Conservation (phyloP, 1,284 basidiomycete genomes). For the Naganishia sp. region DNA sequence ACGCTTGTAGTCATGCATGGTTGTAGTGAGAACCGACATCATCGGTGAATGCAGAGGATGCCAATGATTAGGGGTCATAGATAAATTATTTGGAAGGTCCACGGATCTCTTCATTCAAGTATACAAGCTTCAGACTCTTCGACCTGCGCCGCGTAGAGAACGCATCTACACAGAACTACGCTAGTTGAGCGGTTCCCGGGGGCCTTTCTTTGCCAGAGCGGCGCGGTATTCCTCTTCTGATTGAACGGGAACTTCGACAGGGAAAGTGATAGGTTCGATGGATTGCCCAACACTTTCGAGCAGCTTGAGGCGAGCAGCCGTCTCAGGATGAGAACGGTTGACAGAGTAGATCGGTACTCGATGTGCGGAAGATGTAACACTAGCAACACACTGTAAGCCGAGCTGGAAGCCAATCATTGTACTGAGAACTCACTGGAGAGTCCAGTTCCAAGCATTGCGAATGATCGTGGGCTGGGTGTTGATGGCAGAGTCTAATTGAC, state of each 20-base stretch:
- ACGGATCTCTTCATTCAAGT: neutral
- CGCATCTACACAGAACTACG: neutral
- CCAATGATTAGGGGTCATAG: neutral
- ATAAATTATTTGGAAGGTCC: neutral
- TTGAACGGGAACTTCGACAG: slow-evolving; percentile 56
- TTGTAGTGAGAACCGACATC: slow-evolving; percentile 1
- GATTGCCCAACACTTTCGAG: slow-evolving; percentile 54
- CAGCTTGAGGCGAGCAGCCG: slow-evolving; percentile 55
- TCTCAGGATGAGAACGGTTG: slow-evolving; percentile 56
- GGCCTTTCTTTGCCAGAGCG: slow-evolving; percentile 46
- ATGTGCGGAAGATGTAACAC: slow-evolving; percentile 61
- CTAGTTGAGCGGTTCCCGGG: slow-evolving; percentile 19
- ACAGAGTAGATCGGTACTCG: slow-evolving; percentile 56
- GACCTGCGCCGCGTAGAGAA: neutral
- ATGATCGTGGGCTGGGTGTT: slow-evolving; percentile 64
- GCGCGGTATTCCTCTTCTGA: slow-evolving; percentile 53
- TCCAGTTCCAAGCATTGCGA: slow-evolving; percentile 55
- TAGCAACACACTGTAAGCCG: neutral
- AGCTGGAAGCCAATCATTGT: neutral
- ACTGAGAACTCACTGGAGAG: slow-evolving; percentile 52
- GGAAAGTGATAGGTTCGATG: slow-evolving; percentile 56
- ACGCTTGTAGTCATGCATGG: neutral
- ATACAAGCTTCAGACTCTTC: neutral
- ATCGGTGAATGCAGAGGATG: neutral
- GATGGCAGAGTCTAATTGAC: slow-evolving; percentile 49